Percentiles rank a stretch among this genome's conserved stretches.
These are phyloP conservation scores for Trichocomaceae sp. DNA, from an alignment of 2,329 filamentous ascomycete genomes.

Conservation along the genomic window DNA sequence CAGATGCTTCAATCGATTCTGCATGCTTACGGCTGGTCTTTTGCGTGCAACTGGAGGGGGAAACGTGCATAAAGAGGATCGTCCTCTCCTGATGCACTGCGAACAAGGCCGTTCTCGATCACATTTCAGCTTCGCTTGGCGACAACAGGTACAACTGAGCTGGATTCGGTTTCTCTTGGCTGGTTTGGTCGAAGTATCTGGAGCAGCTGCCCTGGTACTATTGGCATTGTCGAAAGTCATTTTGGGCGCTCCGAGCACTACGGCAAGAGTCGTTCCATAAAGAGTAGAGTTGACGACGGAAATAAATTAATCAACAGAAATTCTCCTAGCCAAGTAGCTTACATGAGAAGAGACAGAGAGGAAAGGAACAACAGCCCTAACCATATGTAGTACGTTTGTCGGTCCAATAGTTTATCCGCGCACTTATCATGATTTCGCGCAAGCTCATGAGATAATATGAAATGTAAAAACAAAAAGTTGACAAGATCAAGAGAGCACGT, in stretches of 20 bases:
- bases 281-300: too few species aligned
- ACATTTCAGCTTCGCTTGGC: slow-evolving; percentile 7
- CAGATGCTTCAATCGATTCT: not conserved
- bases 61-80: slow-evolving; percentile 3
- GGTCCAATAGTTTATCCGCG: too few species aligned
- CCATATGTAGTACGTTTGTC: too few species aligned
- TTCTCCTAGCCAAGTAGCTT: too few species aligned
- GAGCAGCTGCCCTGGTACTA: not conserved
- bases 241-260: too few species aligned
- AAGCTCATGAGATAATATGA: not conserved
- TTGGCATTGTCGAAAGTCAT: too few species aligned
- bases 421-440: too few species aligned
- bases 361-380: not conserved
- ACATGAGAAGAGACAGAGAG: too few species aligned
- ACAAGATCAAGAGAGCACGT: not conserved
- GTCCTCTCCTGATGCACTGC: slow-evolving; percentile 4
- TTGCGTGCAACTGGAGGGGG: not conserved
- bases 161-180: not conserved
- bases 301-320: too few species aligned
- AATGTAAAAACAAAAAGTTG: too few species aligned
- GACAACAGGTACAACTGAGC: slow-evolving; percentile 1
- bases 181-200: not conserved
- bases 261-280: too few species aligned
- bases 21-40: slow-evolving; percentile 2
- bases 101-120: slow-evolving; percentile 2